Evolutionary conservation across 148 eudicot species (phyloP).

Genomic region (Dysphania ambrosioides): DNA sequence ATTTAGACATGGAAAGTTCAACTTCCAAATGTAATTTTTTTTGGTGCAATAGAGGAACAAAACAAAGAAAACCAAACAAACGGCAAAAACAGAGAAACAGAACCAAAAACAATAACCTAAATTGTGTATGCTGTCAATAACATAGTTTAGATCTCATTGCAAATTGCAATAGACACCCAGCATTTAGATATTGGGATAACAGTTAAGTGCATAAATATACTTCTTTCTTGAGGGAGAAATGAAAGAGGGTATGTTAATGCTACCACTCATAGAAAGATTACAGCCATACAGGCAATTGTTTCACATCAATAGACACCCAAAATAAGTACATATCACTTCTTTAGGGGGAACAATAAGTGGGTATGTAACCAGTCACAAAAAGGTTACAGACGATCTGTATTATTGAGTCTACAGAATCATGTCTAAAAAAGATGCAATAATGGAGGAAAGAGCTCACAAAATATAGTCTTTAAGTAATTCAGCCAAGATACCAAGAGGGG

Average conservation of each 20-base stretch:
- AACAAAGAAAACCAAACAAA: too few species aligned
- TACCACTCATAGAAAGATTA: too few species aligned
- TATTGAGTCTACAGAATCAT: too few species aligned
- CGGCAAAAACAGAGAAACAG: too few species aligned
- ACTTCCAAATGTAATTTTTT: neutral
- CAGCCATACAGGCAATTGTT: too few species aligned
- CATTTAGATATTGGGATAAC: neutral
- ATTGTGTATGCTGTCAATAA: neutral
- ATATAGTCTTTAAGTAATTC: neutral
- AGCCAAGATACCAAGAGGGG: neutral
- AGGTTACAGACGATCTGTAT: neutral
- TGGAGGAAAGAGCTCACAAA: neutral
- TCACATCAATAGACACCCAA: too few species aligned
- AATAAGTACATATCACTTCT: too few species aligned
- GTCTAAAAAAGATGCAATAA: neutral
- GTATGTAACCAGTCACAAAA: neutral
- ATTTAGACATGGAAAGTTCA: neutral
- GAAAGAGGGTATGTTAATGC: neutral
- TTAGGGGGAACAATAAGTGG: too few species aligned
- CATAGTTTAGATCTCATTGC: too few species aligned
- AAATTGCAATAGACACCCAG: neutral
- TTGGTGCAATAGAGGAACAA: too few species aligned
- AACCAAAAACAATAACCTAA: too few species aligned
- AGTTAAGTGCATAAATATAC: neutral
- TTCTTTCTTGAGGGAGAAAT: neutral